Conservation (phyloP, 805 yeast species). For the Spathaspora arborariae region DNA sequence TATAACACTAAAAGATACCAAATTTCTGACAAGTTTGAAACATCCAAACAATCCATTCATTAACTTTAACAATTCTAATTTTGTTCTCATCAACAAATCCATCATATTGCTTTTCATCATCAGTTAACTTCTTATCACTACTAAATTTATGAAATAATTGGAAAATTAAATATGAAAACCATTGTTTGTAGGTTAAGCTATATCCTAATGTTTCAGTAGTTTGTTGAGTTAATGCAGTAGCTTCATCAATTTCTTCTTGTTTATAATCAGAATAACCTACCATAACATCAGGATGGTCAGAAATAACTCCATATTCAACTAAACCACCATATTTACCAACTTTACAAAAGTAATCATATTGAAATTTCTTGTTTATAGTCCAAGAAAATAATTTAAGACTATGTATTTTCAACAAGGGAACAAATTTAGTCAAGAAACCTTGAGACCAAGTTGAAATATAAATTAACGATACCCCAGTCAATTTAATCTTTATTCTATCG, state of each 20-base stretch:
- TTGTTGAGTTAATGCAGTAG: background rate
- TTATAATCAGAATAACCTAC: constrained; percentile 7
- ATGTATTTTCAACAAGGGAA: constrained; percentile 32
- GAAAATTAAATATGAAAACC: constrained; percentile 11
- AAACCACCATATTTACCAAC: constrained; percentile 22
- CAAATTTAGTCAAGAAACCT: constrained; percentile 30
- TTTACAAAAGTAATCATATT: constrained; percentile 28
- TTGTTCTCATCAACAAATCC: constrained; percentile 19
- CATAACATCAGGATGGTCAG: constrained; percentile 36
- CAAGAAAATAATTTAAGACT: constrained; percentile 32
- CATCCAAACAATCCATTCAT: constrained; percentile 13
- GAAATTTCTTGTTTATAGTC: constrained; percentile 37
- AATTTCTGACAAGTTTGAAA: constrained; percentile 20
- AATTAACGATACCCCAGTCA: constrained; percentile 35
- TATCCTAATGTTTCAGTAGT: constrained; percentile 2
- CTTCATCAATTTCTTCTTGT: constrained; percentile 6
- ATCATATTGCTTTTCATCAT: constrained; percentile 17
- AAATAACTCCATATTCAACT: constrained; percentile 32
- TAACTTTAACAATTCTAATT: constrained; percentile 9
- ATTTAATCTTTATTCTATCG: constrained; percentile 21
- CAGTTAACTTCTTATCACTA: constrained; percentile 11
- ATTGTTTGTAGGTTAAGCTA: constrained; percentile 13
- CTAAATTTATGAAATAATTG: constrained; percentile 9
- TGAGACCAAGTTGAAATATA: constrained; percentile 37
- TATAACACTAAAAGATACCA: constrained; percentile 17